These are phyloP conservation scores for Paramyrothecium roridum DNA, from an alignment of 2,329 filamentous ascomycete species.

Conservation along the genomic window DNA sequence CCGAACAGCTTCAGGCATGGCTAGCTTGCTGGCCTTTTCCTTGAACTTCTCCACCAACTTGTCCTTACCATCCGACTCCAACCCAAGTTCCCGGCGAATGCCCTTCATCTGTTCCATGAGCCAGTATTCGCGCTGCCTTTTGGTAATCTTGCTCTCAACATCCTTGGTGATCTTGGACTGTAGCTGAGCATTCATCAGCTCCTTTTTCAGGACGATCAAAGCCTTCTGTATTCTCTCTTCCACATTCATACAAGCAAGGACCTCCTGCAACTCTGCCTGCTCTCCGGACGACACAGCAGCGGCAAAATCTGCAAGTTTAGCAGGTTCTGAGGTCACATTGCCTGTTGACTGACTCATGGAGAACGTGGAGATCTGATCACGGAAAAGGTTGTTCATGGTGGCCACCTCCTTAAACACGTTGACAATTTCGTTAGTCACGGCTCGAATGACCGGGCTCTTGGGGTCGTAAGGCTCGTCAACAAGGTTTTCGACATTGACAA, in stretches of 20 bases:
- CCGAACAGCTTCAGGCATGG: conserved; percentile 94
- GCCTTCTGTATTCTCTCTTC: conserved; percentile 92
- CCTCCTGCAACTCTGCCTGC: conserved; percentile 86
- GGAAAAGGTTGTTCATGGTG: conserved; percentile 88
- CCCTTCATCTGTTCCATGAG: conserved; percentile 99
- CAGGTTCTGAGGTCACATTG: conserved; percentile 92
- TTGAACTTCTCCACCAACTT: conserved; percentile 97
- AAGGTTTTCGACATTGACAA: conserved; percentile 94
- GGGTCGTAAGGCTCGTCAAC: conserved; percentile 85
- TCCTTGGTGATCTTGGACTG: conserved; percentile 98
- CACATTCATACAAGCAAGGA: conserved; percentile 83
- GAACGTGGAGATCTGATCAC: conserved; percentile 96
- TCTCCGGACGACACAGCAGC: conserved; percentile 95
- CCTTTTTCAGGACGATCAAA: conserved; percentile 90
- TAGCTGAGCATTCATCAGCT: conserved; percentile 95
- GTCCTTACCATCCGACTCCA: conserved; percentile 97
- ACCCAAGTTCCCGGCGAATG: conserved; percentile 89
- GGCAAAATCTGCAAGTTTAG: conserved; percentile 94
- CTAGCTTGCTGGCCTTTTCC: conserved; percentile 87
- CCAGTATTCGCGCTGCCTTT: conserved; percentile 97
- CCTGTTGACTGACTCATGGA: conserved; percentile 92
- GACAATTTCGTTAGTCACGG: conserved; percentile 95
- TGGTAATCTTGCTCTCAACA: conserved; percentile 95
- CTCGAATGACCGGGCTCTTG: conserved; percentile 83
- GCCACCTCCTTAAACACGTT: conserved; percentile 99